These are phyloP conservation scores for Umbelopsis isabellina DNA, from an alignment of 192 early-diverging fungal genomes.

Conservation along the genomic window DNA sequence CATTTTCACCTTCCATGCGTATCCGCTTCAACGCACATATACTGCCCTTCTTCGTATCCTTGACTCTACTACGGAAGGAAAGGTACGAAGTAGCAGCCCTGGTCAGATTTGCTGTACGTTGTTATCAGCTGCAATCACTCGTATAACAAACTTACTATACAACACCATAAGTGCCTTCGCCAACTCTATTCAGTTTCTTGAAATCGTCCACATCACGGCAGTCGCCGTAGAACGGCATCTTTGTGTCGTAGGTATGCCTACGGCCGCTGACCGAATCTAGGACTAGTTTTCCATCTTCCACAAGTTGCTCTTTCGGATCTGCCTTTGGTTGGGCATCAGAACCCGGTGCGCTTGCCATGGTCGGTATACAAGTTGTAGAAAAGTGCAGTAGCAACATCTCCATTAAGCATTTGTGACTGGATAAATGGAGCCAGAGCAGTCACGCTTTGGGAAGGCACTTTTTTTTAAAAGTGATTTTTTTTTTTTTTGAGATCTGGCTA, in stretches of 20 bases:
- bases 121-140: too few relatives aligned
- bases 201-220: constrained; percentile 86
- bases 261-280: constrained; percentile 6
- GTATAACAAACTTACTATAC: constrained; percentile 65
- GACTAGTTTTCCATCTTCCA: neutral
- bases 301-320: neutral
- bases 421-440: neutral
- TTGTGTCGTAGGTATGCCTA: neutral
- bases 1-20: constrained; percentile 57
- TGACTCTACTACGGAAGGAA: constrained; percentile 48
- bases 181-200: constrained; percentile 87
- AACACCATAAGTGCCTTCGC: constrained; percentile 93
- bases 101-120: too few relatives aligned
- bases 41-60: constrained; percentile 50
- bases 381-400: neutral
- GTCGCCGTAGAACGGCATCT: constrained; percentile 59
- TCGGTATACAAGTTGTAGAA: neutral
- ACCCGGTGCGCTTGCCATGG: neutral
- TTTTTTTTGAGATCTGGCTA: neutral
- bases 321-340: neutral
- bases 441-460: neutral
- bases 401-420: neutral
- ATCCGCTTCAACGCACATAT: constrained; percentile 58
- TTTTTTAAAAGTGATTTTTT: constrained; percentile 8
- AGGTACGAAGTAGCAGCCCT: neutral